Evolutionary conservation across 441 rosid genomes (phyloP).

Genomic region (Melastoma candidum): DNA sequence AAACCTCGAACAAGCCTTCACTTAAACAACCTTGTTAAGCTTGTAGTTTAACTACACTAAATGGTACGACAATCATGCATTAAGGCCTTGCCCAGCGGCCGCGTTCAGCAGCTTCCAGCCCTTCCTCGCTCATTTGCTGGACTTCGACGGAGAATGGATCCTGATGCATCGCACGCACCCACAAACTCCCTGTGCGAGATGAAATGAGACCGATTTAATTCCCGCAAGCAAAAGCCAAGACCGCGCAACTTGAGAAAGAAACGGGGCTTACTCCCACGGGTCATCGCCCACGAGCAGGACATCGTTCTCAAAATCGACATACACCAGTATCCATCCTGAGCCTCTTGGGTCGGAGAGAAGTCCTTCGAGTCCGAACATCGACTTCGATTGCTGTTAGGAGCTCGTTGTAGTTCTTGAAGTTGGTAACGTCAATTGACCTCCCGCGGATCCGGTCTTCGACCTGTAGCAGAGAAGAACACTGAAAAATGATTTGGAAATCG

Average conservation of each 20-base stretch:
- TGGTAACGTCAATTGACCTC: constrained; percentile 85
- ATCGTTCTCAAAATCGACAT: constrained; percentile 93
- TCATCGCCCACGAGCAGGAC: constrained; percentile 97
- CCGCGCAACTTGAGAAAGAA: no score
- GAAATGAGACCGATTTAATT: no score
- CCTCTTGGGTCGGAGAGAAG: constrained; percentile 69
- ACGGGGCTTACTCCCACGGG: constrained; percentile 87
- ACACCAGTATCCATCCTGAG: constrained; percentile 91
- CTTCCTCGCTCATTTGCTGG: constrained; percentile 98
- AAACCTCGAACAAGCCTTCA: no score
- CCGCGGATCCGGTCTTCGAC: constrained; percentile 96
- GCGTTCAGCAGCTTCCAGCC: constrained; percentile 87
- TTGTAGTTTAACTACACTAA: no score
- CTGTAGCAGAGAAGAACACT: constrained; percentile 19
- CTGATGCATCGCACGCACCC: constrained; percentile 97
- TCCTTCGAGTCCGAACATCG: constrained; percentile 94
- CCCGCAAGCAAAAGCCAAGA: no score
- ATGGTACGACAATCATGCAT: no score
- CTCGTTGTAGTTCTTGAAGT: constrained; percentile 74
- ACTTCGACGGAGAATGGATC: constrained; percentile 87
- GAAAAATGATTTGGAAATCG: no score
- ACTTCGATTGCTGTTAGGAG: constrained; percentile 74
- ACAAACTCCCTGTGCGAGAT: constrained; percentile 62
- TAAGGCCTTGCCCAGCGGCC: constrained; percentile 42
- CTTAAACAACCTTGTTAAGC: no score